These are phyloP conservation scores for Amanita rimosa DNA, from an alignment of 768 basidiomycete genomes.

Conservation along the genomic window DNA sequence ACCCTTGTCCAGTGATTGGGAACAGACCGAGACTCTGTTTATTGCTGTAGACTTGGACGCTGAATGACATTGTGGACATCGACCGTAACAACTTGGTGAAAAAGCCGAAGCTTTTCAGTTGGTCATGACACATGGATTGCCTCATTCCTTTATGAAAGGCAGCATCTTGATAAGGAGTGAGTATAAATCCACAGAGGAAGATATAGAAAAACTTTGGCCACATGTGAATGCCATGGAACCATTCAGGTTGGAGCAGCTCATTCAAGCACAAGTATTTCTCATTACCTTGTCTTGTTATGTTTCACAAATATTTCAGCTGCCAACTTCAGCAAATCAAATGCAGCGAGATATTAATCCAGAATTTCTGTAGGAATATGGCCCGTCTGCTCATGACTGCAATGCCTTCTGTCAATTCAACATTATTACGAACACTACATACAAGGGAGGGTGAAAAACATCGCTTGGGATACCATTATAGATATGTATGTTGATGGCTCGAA, in stretches of 20 bases:
- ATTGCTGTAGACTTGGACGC: too few species aligned
- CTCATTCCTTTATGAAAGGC: too few species aligned
- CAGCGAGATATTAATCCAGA: constrained; percentile 3
- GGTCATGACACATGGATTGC: too few species aligned
- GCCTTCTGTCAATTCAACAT: constrained; percentile 1
- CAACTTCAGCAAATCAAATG: constrained; percentile 6
- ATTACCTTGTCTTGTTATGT: constrained; percentile 1
- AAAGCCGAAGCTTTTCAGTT: too few species aligned
- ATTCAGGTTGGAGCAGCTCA: too few species aligned
- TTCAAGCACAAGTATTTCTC: too few species aligned
- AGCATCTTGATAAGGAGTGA: too few species aligned
- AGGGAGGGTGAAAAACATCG: neutral
- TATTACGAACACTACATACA: constrained; percentile 1
- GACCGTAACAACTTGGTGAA: too few species aligned
- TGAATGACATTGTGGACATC: too few species aligned
- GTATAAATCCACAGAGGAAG: constrained; percentile 3
- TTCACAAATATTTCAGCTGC: constrained; percentile 5
- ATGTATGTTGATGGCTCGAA: constrained; percentile 1
- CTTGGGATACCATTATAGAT: constrained; percentile 1
- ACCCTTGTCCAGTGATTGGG: too few species aligned
- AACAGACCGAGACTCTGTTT: too few species aligned
- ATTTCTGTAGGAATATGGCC: constrained; percentile 2
- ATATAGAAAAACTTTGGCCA: neutral
- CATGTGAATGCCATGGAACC: neutral
- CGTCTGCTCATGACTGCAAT: constrained; percentile 1